Evolutionary conservation across 805 yeast genomes (phyloP).

Genomic region (Ogataea salicorniae): DNA sequence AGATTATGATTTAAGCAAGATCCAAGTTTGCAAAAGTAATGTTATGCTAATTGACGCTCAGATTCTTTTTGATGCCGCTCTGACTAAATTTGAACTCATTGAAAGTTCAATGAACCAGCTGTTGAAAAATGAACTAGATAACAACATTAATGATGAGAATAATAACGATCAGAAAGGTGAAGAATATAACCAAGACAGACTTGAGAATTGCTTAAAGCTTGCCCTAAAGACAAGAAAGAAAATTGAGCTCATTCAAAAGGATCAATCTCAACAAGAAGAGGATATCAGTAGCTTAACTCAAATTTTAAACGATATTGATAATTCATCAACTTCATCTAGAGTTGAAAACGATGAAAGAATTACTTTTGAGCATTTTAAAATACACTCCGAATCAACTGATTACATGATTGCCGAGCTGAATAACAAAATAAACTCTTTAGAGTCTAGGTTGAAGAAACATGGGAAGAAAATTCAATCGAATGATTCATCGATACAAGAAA

Average conservation of each 20-base stretch:
- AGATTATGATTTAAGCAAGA: conserved; percentile 15
- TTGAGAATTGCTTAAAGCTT: conserved; percentile 13
- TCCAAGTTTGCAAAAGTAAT: conserved; percentile 25
- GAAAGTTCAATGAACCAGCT: conserved; percentile 10
- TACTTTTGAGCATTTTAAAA: conserved; percentile 6
- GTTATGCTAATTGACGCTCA: conserved; percentile 22
- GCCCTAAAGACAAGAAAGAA: conserved; percentile 16
- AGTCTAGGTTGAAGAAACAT: conserved; percentile 5
- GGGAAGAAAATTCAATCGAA: conserved; percentile 8
- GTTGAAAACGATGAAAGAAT: not conserved
- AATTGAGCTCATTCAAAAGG: conserved; percentile 3
- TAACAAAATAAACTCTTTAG: conserved; percentile 13
- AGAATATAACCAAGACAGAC: conserved; percentile 5
- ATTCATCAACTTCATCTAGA: not conserved
- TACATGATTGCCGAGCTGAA: conserved; percentile 16
- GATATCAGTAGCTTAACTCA: conserved; percentile 6
- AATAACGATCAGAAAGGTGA: not conserved
- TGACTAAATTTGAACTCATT: conserved; percentile 22
- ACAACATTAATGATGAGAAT: not conserved
- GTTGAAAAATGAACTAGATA: not conserved
- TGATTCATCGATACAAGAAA: conserved; percentile 5
- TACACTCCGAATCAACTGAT: conserved; percentile 18
- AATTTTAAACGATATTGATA: conserved; percentile 10
- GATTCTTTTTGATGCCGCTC: conserved; percentile 25
- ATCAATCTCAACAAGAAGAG: not conserved